A percentile compares a stretch with the other conserved stretches of the same genome.
Evolutionary conservation across 345 rosid genomes (phyloP).

Genomic region (Lumnitzera littorea): DNA sequence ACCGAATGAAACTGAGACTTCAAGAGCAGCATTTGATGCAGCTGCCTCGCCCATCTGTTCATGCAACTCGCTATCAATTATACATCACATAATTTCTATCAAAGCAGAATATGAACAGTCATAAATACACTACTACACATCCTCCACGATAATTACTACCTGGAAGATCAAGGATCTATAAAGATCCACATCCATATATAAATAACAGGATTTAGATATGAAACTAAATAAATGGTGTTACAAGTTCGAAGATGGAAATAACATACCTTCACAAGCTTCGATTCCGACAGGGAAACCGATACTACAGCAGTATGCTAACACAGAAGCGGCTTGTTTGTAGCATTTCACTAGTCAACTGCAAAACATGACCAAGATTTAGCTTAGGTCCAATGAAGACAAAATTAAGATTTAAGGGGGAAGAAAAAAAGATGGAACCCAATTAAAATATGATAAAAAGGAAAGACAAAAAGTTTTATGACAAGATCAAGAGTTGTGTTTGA

Average conservation of each 20-base stretch:
- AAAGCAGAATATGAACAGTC: no score
- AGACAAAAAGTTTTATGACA: neutral
- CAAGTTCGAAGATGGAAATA: no score
- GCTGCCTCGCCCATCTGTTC: constrained; percentile 46
- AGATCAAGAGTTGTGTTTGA: no score
- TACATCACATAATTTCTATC: neutral
- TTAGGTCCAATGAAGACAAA: neutral
- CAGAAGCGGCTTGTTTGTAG: constrained; percentile 2
- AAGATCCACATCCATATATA: no score
- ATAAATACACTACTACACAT: neutral
- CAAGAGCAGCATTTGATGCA: constrained; percentile 45
- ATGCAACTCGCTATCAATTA: neutral
- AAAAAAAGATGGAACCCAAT: neutral
- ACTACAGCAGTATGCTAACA: neutral
- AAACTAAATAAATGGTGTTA: no score
- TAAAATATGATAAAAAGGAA: neutral
- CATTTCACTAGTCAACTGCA: constrained; percentile 7
- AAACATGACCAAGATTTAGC: constrained; percentile 7
- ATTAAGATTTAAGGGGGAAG: neutral
- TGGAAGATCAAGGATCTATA: no score
- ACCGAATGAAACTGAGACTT: constrained; percentile 87
- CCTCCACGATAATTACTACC: neutral
- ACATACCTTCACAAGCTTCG: no score
- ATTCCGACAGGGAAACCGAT: no score
- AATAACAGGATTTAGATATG: no score